Conservation (phyloP, 2,329 filamentous ascomycete species). For the Teratosphaeria epicoccoides region DNA sequence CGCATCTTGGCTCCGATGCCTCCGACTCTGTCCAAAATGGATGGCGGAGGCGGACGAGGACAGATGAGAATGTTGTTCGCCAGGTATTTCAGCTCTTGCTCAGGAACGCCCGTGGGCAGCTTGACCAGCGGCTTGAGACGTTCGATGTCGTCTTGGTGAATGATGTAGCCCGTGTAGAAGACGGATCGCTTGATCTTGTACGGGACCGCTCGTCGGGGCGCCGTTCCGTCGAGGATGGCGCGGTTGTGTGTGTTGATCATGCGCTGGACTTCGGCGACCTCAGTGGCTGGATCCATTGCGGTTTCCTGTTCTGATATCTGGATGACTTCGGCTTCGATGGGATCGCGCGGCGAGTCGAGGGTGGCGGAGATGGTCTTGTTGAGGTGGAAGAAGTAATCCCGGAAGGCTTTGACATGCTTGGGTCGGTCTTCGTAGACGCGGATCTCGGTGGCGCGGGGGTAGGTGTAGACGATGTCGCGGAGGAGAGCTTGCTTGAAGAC, state of each 20-base stretch:
- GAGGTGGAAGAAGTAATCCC: slow-evolving; percentile 70
- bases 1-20: slow-evolving; percentile 73
- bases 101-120: slow-evolving; percentile 50
- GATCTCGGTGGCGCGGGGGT: slow-evolving; percentile 71
- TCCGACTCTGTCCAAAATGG: slow-evolving; percentile 71
- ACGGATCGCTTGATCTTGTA: slow-evolving; percentile 75
- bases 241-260: slow-evolving; percentile 83
- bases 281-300: slow-evolving; percentile 63
- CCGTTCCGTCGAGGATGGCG: slow-evolving; percentile 38
- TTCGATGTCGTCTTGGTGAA: slow-evolving; percentile 60
- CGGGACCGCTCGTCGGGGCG: slow-evolving; percentile 36
- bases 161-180: slow-evolving; percentile 86
- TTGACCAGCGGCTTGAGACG: slow-evolving; percentile 60
- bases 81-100: slow-evolving; percentile 66
- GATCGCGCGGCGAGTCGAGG: slow-evolving; percentile 41
- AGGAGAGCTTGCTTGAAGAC: slow-evolving; percentile 85
- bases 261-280: slow-evolving; percentile 75
- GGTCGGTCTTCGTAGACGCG: slow-evolving; percentile 54
- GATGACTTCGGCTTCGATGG: slow-evolving; percentile 69
- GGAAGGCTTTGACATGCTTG: slow-evolving; percentile 66
- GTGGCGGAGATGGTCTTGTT: slow-evolving; percentile 45
- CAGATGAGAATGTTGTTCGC: slow-evolving; percentile 89
- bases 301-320: slow-evolving; percentile 70
- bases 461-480: slow-evolving; percentile 72
- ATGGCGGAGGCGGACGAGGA: slow-evolving; percentile 59